Evolutionary conservation across 139 green algal species (phyloP), one percentile per base, ranked within the genome.

Genomic region (Edaphochlamys debaryana): DNA sequence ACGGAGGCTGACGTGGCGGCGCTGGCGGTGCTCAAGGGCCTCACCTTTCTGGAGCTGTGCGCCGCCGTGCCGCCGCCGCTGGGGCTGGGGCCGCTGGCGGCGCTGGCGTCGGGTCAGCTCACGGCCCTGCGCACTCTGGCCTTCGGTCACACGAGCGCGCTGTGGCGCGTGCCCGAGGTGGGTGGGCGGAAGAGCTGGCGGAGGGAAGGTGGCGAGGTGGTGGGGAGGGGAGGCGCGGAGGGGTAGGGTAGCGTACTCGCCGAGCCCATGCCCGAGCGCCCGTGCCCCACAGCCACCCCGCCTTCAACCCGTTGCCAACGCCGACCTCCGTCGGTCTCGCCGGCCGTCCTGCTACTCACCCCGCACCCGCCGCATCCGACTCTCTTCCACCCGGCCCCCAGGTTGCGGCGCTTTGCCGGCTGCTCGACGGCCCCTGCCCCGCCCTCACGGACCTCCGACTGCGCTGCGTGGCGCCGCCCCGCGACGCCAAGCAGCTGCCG

Each of bases 1-100:
- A 72, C 30, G 3, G 75, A 62, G 40, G 75, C 68, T 1, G 75
- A 81, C 60, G 64, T 81, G 23, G 23, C 3, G 2, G 75, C 75
- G 5, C 40, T 81, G 15, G 38, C 56, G 15, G 22, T 34, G 38
- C 60, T 81, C n/a, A 60, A 40, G 20, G 22, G 8, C 40, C 58
- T 81, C 4, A 71, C 60, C 17, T 81, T 81, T 23, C 23, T 81
- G 75, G 75, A 81, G 75, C 75, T 81, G 4, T 81, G 75, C 75
- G 38, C 60, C 15, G 75, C 75, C 30, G 75, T 81, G 40, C 75
- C 75, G 15, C 58, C 75, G 41, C 30, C 60, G 30, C 75, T 81
- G 60, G 75, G 75, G 7, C 75, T 81, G 9, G 34, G 41, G 30
- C 30, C 34, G 38, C 60, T 81, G 25, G 75, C 60, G 11, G 0